Conservation (phyloP, 202 grass and related monocot species). For the Dendrocalamus latiflorus region DNA sequence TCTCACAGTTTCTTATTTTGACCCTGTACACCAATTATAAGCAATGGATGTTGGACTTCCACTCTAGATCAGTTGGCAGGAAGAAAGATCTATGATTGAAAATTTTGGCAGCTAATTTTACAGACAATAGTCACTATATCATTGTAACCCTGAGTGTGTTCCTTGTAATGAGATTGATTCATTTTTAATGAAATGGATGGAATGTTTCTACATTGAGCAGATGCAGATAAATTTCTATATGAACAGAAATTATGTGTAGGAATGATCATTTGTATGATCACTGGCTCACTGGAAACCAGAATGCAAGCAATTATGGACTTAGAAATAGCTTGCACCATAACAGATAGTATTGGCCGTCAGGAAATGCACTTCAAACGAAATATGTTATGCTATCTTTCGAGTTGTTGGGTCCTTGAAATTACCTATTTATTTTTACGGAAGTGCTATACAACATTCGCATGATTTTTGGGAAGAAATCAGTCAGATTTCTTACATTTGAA, state of each 20-base stretch:
- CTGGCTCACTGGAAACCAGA: background rate
- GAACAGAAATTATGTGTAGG: background rate
- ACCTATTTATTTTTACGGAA: background rate
- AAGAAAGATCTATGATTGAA: slow-evolving; percentile 72
- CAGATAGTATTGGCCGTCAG: background rate
- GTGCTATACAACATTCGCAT: no score
- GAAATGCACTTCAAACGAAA: background rate
- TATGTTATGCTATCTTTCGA: background rate
- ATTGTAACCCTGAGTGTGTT: slow-evolving; percentile 31
- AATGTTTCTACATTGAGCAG: slow-evolving; percentile 12
- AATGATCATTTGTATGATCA: background rate
- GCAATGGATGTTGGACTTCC: slow-evolving; percentile 65
- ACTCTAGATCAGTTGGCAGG: slow-evolving; percentile 43
- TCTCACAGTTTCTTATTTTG: slow-evolving; percentile 77
- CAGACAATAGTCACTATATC: background rate
- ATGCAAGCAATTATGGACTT: background rate
- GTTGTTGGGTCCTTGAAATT: background rate
- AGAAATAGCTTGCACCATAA: background rate
- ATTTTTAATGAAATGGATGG: slow-evolving; percentile 32
- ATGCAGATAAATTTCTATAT: background rate
- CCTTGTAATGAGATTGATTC: slow-evolving; percentile 22
- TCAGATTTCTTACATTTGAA: no score
- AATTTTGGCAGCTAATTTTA: slow-evolving; percentile 35
- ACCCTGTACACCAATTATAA: slow-evolving; percentile 70
- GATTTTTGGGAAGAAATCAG: no score